Base-by-base conservation (phyloP, 192 early-diverging fungal genomes). In the Umbelopsis ramanniana region DNA sequence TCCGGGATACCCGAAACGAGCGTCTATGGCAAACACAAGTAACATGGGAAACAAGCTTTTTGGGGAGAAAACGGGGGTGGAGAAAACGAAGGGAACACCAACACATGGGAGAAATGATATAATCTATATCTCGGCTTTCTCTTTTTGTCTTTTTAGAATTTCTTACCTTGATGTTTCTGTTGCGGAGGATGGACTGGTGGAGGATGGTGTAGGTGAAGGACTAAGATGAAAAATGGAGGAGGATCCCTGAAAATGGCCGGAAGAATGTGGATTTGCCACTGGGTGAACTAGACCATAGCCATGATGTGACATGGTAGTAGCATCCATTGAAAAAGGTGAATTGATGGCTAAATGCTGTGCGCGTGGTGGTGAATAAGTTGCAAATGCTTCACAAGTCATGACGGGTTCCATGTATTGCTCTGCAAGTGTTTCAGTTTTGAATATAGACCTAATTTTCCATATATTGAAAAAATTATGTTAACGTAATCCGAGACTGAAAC, bases 1-100 rank as follows among this genome's bases (percentile, higher is more conserved):
- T 63, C 57, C 33, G 57, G 57, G 57, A 37, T 63, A 63, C 57
- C 53, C 57, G 57, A 63, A 63, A 63, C 57, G 57, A 63, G 48
- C 4, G 15, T 26, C 33, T 26, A 37, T 19, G 11, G 57, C 12
- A 63, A 35, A 14, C 1, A 43, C 6, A 43, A 43, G 40, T 43
- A 35, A 63, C 26, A 63, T 37, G 33, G 29, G 23, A 57, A 57
- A 17, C 12, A 57, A 57, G 54, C 57, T 37, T 38, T 17, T 63
- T 19, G 57, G 57, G 57, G 57, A 63, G 57, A 12, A 26, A n/a
- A 37, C 11, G 6, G 57, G 55, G 57, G 57, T 22, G 29, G 11
- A 23, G 55, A 4, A 60, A 21, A 4, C n/a, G 24, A 40, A 40
- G 38, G 38, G 8, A 43, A 43, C 40, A 43, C 40, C 40, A 43